These are phyloP conservation scores for Biscogniauxia mediterranea DNA, from an alignment of 2,329 filamentous ascomycete species.

Conservation along the genomic window DNA sequence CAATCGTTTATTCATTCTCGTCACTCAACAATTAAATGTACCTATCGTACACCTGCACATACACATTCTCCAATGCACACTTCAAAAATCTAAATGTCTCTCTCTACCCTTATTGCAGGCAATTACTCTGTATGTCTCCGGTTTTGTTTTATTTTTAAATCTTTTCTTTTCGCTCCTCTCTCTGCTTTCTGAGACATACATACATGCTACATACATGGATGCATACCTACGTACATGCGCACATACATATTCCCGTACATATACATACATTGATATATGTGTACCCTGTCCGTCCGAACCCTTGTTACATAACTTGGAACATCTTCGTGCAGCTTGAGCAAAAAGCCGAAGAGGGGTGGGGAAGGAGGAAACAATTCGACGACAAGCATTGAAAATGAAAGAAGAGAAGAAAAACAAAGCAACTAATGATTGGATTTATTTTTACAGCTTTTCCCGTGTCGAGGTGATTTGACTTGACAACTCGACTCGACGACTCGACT, in stretches of 20 bases:
- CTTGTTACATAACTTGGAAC: neutral
- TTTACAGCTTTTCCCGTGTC: too few species aligned
- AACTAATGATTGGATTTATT: too few species aligned
- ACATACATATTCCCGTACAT: neutral
- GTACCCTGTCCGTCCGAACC: neutral
- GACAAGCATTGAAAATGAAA: too few species aligned
- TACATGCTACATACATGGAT: constrained; percentile 12
- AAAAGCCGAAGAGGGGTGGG: neutral
- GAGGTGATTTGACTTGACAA: too few species aligned
- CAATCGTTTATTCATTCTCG: neutral
- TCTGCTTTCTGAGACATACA: neutral
- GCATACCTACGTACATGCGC: constrained; percentile 11
- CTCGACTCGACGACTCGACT: too few species aligned
- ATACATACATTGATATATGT: neutral
- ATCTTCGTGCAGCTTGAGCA: neutral
- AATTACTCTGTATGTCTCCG: neutral
- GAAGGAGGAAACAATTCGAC: too few species aligned
- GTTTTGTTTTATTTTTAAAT: neutral
- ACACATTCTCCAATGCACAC: neutral
- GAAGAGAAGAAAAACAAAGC: too few species aligned
- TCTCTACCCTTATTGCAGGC: neutral
- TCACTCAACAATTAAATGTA: neutral
- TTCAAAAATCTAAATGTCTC: too few species aligned
- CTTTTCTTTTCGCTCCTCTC: constrained; percentile 6
- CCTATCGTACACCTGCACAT: neutral